Percentiles rank a stretch among this genome's conserved stretches.
phyloP scores from a whole-genome alignment of 441 rosid genomes.

The Erysimum pusillum region DNA sequence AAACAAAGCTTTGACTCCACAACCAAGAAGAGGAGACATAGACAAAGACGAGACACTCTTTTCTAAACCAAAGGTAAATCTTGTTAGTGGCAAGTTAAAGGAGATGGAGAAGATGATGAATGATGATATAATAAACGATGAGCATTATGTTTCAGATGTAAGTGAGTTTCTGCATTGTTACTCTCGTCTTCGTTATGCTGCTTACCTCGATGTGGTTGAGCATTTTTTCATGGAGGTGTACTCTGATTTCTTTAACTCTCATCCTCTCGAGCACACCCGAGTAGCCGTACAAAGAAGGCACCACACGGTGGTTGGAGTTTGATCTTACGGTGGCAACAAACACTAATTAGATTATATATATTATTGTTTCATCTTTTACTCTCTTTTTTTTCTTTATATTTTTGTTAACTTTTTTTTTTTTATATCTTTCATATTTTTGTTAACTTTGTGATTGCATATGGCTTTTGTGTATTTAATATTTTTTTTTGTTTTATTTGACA shows the following conservation, averaged over 20 bases:
- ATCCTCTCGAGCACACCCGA: conserved; percentile 14
- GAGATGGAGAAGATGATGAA: conserved; percentile 75
- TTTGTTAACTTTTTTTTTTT: neutral
- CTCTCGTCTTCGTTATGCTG: conserved; percentile 77
- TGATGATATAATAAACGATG: conserved; percentile 48
- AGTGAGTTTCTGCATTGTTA: conserved; percentile 82
- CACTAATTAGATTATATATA: neutral
- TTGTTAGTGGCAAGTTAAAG: conserved; percentile 58
- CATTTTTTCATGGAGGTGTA: conserved; percentile 76
- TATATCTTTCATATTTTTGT: neutral
- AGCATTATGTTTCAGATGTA: conserved; percentile 74
- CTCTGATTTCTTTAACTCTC: conserved; percentile 54
- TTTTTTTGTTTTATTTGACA: neutral
- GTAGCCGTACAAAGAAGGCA: neutral
- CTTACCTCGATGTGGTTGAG: conserved; percentile 78
- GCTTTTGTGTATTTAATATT: neutral
- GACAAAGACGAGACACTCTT: conserved; percentile 26
- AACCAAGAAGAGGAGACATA: conserved; percentile 32
- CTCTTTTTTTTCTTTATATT: neutral
- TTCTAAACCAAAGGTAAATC: conserved; percentile 38
- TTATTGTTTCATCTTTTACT: neutral
- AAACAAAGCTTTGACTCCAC: conserved; percentile 15
- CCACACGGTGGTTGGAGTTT: conserved; percentile 5
- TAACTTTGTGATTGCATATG: neutral
- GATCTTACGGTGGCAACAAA: conserved; percentile 22